phyloP scores from a whole-genome alignment of 2,329 filamentous ascomycete genomes.

The Apiospora sp. region DNA sequence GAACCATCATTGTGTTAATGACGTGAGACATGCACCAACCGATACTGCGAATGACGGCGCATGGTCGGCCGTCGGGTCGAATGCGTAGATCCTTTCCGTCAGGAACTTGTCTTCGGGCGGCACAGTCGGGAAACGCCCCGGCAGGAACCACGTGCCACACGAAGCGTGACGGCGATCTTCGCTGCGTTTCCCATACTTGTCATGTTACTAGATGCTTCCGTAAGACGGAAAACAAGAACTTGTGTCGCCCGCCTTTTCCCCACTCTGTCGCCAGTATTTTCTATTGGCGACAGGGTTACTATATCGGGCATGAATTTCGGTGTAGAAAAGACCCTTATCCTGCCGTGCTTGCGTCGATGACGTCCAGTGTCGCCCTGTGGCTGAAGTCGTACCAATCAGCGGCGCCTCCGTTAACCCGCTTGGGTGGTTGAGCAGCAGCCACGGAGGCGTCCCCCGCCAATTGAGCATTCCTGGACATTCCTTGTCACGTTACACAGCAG shows the following conservation, averaged over 20 bases:
- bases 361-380: conserved; percentile 6
- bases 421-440: conserved; percentile 7
- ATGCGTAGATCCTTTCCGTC: background rate
- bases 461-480: background rate
- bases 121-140: background rate
- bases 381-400: background rate
- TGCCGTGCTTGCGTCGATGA: background rate
- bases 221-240: background rate
- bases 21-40: background rate
- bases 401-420: background rate
- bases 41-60: background rate
- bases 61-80: background rate
- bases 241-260: background rate
- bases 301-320: background rate
- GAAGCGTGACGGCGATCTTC: background rate
- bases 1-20: background rate
- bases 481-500: background rate
- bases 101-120: background rate
- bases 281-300: too few species aligned
- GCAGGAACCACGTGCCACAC: conserved; percentile 7
- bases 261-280: background rate
- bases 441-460: background rate
- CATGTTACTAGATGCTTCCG: background rate
- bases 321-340: background rate
- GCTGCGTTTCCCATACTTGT: background rate